Base-by-base conservation (phyloP, 106 monocot genomes). In the Apostasia ramifera region DNA sequence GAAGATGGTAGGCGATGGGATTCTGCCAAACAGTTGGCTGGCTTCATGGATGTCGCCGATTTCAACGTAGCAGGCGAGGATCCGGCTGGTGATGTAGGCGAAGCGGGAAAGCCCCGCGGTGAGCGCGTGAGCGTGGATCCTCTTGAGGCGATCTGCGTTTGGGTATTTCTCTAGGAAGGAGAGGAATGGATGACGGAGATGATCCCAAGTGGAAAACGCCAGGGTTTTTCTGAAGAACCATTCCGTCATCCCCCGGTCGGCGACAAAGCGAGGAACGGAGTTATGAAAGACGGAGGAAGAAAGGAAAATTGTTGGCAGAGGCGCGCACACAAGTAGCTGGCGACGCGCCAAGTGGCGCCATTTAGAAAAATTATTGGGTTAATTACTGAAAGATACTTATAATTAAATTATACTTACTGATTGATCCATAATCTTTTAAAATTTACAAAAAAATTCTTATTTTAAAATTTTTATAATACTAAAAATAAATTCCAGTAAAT, bases 81-180 rank as follows among this genome's bases (percentile, higher is more conserved):
- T 69, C 55, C 53, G 62, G 71, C 61, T 68, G 40, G 68, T 53
- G 53, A 68, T 61, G 75, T 52, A 69, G 55, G 66, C 38, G 80
- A 71, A 71, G 12, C 47, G 44, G 66, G 71, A 40, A 62, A 66
- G 59, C 56, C 55, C 60, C 67, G 67, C 63, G 65, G 64, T 72
- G 63, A 83, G n/a, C 58, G 46, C 57, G 61, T 73, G 79, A 41
- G 69, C 55, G 14, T 76, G 65, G 53, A 83, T 61, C 60, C 15
- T 47, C 26, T 59, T 59, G 41, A 68, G 68, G 55, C 71, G 70
- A 55, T 68, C 66, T 14, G 71, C 10, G 68, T 46, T 53, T 44
- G 48, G 53, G 44, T 74, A 78, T 51, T 71, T 75, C 47, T 78
- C 26, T 1, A 77, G 61, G 66, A 77, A 56, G 11, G 62, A 26